A percentile compares a stretch with the other conserved stretches of the same genome.
phyloP scores from a whole-genome alignment of 106 monocot genomes.

The Platanthera guangdongensis region DNA sequence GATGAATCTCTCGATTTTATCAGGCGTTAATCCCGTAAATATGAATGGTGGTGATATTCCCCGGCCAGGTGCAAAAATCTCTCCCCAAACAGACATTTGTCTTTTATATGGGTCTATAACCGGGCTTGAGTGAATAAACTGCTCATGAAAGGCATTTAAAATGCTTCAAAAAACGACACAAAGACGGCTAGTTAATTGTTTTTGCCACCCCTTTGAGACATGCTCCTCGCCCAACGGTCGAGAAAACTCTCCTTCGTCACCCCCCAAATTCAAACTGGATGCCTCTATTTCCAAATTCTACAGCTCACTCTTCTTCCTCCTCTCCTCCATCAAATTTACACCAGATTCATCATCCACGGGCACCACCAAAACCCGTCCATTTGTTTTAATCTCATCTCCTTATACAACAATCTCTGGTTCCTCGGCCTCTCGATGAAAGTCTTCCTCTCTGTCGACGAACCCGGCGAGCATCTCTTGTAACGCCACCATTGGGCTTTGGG shows the following conservation, averaged over 20 bases:
- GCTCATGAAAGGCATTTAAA: no score
- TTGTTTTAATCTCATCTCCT: constrained; percentile 13
- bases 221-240: neutral
- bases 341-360: constrained; percentile 26
- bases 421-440: constrained; percentile 17
- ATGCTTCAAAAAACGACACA: no score
- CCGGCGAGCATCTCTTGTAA: constrained; percentile 3
- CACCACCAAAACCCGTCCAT: constrained; percentile 27
- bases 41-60: no score
- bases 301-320: constrained; percentile 11
- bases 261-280: constrained; percentile 1
- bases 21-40: no score
- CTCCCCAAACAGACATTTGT: no score
- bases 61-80: no score
- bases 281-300: neutral
- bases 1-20: no score
- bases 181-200: no score
- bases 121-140: no score
- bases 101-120: no score
- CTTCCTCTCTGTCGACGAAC: constrained; percentile 6
- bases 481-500: no score
- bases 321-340: constrained; percentile 30
- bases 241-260: neutral
- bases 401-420: constrained; percentile 16
- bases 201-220: neutral